Conservation (phyloP, 139 green algal genomes). For the Picochlorum sp. region DNA sequence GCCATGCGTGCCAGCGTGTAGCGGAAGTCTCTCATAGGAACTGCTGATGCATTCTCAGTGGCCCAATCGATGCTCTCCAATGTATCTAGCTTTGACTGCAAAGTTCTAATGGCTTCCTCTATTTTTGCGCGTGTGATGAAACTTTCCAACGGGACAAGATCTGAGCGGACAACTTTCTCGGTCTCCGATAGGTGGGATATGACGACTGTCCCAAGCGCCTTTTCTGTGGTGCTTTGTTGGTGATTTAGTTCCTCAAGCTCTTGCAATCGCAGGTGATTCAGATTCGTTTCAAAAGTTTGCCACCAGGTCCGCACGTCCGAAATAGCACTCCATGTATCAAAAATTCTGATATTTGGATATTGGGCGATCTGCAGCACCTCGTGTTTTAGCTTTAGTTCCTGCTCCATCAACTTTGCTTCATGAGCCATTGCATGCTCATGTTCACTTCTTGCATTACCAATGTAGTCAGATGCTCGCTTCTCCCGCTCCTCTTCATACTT, state of each 20-base stretch:
- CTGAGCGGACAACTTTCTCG: background rate
- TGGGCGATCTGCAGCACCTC: too few relatives aligned
- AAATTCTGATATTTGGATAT: too few relatives aligned
- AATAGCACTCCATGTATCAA: too few relatives aligned
- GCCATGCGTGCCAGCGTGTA: background rate
- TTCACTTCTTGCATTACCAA: background rate
- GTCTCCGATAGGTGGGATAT: background rate
- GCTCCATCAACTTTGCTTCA: background rate
- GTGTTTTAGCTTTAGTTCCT: background rate
- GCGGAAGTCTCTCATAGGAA: background rate
- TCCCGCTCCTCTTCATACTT: slow-evolving; percentile 3
- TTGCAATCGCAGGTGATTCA: background rate
- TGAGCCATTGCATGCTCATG: background rate
- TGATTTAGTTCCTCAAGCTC: background rate
- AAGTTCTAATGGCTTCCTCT: background rate
- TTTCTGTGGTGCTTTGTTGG: background rate
- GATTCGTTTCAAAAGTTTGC: background rate
- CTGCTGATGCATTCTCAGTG: background rate
- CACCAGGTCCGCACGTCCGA: background rate
- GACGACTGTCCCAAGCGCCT: background rate
- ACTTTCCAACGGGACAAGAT: background rate
- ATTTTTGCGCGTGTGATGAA: background rate
- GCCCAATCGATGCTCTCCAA: background rate
- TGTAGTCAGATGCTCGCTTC: background rate
- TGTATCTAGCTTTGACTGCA: background rate